Base-by-base conservation (phyloP, 202 grass and related monocot species). In the Musa balbisiana region DNA sequence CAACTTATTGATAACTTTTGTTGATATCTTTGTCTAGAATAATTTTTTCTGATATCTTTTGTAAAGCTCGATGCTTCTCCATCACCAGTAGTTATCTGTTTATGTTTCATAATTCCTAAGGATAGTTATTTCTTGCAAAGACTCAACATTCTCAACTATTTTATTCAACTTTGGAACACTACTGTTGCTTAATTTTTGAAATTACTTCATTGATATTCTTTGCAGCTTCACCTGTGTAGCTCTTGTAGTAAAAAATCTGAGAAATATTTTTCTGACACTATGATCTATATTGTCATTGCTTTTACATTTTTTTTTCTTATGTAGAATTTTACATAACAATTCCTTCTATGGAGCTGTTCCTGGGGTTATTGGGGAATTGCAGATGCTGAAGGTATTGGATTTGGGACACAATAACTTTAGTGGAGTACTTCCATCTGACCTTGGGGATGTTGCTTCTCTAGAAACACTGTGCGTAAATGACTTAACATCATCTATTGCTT, bases 381-480 rank as follows among this genome's bases (percentile, higher is more conserved):
- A 73, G 1, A 77, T 67, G 17, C 4, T 92, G 58, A 78, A 80
- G 79, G 81, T 80, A 29, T 78, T 92, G 76, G 86, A 92, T 80
- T 71, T 92, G n/a, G 86, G 86, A 70, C 83, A 84, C 69, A 88
- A 92, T 86, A 86, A 82, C 78, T 81, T 92, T 52, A 88, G 13
- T 12, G 89, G 86, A 80, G 23, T 52, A 53, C 33, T 88, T 84
- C 89, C 85, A 33, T 74, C 78, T 60, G 75, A 82, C 2, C 53
- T 88, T 60, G 52, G 55, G 71, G 81, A 60, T 51, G 77, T 83
- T 55, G 11, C 80, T n/a, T 77, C 83, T 0, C 73, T 88, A 11
- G 56, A 88, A 71, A 86, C 55, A 67, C 69, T 92, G 89, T 92
- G 23, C 50, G 89, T 88, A 54, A 55, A 54, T 4, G 14, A 23